These are phyloP conservation scores for Plantago elongata DNA, from an alignment of 257 asterid genomes.

Conservation along the genomic window DNA sequence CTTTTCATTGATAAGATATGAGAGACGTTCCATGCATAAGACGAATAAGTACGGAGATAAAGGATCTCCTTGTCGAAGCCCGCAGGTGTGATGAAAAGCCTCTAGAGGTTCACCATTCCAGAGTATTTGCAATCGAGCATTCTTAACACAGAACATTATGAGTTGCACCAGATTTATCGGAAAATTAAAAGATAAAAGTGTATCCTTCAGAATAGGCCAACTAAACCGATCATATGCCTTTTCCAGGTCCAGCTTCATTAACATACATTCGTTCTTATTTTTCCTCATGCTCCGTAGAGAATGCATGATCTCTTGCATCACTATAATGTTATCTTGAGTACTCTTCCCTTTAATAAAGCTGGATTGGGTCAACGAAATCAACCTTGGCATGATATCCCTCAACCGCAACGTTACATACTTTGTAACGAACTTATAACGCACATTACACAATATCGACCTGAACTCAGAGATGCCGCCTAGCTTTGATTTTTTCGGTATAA, in stretches of 20 bases:
- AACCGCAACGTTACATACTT: not conserved
- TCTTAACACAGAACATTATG: not conserved
- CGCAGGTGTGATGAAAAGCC: not conserved
- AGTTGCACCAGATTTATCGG: not conserved
- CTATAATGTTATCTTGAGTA: not conserved
- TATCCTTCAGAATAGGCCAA: not conserved
- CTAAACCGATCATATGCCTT: too few relatives aligned
- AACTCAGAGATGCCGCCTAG: too few relatives aligned
- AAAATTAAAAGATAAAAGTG: not conserved
- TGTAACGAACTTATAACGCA: not conserved
- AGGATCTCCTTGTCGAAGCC: not conserved
- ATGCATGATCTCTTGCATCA: conserved; percentile 1
- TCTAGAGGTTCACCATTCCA: not conserved
- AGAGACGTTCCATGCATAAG: not conserved
- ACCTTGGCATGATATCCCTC: not conserved
- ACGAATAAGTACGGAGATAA: not conserved
- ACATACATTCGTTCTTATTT: too few relatives aligned
- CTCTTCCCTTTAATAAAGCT: not conserved
- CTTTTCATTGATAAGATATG: too few relatives aligned
- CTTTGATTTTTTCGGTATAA: too few relatives aligned
- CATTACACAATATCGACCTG: too few relatives aligned
- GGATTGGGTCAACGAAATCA: not conserved
- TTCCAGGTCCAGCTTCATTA: too few relatives aligned
- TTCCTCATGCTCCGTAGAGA: too few relatives aligned
- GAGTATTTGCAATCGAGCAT: not conserved